phyloP scores from a whole-genome alignment of 2,329 filamentous ascomycete species.

The Fusarium abutilonis region DNA sequence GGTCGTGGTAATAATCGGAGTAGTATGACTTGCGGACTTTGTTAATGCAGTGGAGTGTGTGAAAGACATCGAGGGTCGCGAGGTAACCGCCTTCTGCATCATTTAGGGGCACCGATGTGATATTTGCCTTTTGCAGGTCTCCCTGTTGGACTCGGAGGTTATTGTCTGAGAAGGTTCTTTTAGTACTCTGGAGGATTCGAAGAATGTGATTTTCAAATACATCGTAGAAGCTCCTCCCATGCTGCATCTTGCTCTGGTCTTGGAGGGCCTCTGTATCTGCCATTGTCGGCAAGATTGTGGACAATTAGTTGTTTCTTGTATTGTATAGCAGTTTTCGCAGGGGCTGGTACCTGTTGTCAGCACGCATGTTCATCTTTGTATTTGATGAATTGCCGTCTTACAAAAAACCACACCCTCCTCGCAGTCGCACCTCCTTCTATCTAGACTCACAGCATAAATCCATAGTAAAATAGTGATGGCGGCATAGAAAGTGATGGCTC shows the following conservation, averaged over 20 bases:
- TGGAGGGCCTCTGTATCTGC: slow-evolving; percentile 5
- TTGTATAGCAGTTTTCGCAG: neutral
- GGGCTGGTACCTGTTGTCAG: neutral
- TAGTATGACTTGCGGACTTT: slow-evolving; percentile 12
- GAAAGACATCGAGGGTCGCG: slow-evolving; percentile 9
- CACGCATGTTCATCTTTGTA: too few species aligned
- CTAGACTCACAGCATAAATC: neutral
- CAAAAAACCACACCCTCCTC: neutral
- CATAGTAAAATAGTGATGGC: neutral
- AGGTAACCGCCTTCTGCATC: slow-evolving; percentile 6
- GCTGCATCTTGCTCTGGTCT: slow-evolving; percentile 12
- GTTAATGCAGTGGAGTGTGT: slow-evolving; percentile 10
- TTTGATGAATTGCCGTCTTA: neutral
- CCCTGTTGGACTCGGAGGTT: slow-evolving; percentile 1
- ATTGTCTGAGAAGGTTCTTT: neutral
- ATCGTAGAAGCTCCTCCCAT: slow-evolving; percentile 8
- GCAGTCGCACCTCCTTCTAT: neutral
- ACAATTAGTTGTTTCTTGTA: slow-evolving; percentile 1
- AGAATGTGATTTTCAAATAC: neutral
- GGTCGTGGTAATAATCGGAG: slow-evolving; percentile 10
- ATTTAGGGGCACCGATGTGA: slow-evolving; percentile 4
- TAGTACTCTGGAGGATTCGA: neutral
- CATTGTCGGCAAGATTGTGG: slow-evolving; percentile 10
- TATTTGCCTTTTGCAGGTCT: slow-evolving; percentile 10
- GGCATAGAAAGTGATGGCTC: neutral